These are phyloP conservation scores for Tetradesmus lagerheimii DNA, from an alignment of 139 green algal genomes.

Conservation along the genomic window DNA sequence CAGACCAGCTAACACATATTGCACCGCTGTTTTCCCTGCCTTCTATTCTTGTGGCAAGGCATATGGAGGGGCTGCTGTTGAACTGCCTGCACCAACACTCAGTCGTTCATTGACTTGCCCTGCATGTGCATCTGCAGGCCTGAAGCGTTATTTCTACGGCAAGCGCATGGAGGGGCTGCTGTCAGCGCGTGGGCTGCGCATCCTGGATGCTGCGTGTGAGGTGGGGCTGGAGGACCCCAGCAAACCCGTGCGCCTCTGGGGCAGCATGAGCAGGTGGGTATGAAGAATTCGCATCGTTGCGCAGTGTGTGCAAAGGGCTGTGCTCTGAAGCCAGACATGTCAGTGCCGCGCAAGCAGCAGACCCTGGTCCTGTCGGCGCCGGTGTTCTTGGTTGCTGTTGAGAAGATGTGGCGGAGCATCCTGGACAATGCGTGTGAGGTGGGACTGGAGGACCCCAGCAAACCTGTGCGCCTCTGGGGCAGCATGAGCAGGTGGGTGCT, in stretches of 20 bases:
- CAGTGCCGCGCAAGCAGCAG: too few relatives aligned
- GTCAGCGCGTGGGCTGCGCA: slow-evolving; percentile 67
- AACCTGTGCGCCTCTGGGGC: slow-evolving; percentile 58
- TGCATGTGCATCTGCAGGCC: slow-evolving; percentile 66
- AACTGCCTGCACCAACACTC: too few relatives aligned
- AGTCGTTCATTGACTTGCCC: too few relatives aligned
- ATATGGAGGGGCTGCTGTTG: too few relatives aligned
- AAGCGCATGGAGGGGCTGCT: slow-evolving; percentile 77
- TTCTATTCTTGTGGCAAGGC: too few relatives aligned
- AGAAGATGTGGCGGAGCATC: slow-evolving; percentile 77
- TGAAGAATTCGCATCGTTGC: too few relatives aligned
- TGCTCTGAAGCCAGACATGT: too few relatives aligned
- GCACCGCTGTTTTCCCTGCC: too few relatives aligned
- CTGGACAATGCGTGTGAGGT: slow-evolving; percentile 78
- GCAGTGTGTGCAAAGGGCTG: too few relatives aligned
- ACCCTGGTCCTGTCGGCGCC: too few relatives aligned
- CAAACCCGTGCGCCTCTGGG: slow-evolving; percentile 59
- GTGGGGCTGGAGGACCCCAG: slow-evolving; percentile 59
- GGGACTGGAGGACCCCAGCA: slow-evolving; percentile 56
- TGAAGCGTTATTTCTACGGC: slow-evolving; percentile 86
- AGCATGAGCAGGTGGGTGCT: slow-evolving; percentile 26
- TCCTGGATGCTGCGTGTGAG: slow-evolving; percentile 81
- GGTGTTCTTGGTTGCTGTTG: too few relatives aligned
- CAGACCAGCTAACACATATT: too few relatives aligned
- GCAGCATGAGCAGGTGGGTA: slow-evolving; percentile 10